Evolutionary conservation across 768 basidiomycete genomes (phyloP), one percentile per base, ranked within the genome.

Genomic region (Coprinopsis marcescibilis): DNA sequence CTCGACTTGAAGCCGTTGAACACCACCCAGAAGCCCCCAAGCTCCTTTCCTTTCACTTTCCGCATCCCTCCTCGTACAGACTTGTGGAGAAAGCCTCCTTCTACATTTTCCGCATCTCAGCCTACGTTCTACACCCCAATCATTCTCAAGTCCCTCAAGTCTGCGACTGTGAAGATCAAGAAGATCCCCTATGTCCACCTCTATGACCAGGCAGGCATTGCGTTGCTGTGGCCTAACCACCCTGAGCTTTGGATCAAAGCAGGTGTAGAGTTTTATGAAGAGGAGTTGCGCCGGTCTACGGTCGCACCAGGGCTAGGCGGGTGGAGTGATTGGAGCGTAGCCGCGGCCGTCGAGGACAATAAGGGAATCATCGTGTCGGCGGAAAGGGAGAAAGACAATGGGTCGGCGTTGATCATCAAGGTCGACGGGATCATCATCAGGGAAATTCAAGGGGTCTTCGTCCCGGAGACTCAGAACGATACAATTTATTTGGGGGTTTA

Each of bases 321-420:
- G 14, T 43, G 41, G 41, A 43, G 41, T 19, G 41, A 43, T 19
- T 43, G 41, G 41, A 43, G 41, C 27, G 41, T 43, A 4, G 41
- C 26, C 13, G 41, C 41, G n/a, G 7, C 41, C 11, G 41, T 43
- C 41, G 27, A 30, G 8, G 26, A 43, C 17, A 43, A 43, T 27
- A 21, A 43, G 21, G 26, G 30, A 13, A 43, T 43, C 14, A 17
- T 43, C 17, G 41, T 43, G 13, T 17, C 10, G 4, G 26, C 41
- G 4, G 41, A 43, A 17, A 43, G 41, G 41, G 26, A 43, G 41
- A 29, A 43, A 17, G 41, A 26, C 19, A 17, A 27, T n/a, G 41
- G 24, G 19, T 43, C 41, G 24, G 26, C 41, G 4, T 19, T 43
- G 25, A 30, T 27, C 26, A 30, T 43, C 17, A 43, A 26, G 19